Evolutionary conservation across 257 asterid species (phyloP).

Genomic region (Perilla frutescens): DNA sequence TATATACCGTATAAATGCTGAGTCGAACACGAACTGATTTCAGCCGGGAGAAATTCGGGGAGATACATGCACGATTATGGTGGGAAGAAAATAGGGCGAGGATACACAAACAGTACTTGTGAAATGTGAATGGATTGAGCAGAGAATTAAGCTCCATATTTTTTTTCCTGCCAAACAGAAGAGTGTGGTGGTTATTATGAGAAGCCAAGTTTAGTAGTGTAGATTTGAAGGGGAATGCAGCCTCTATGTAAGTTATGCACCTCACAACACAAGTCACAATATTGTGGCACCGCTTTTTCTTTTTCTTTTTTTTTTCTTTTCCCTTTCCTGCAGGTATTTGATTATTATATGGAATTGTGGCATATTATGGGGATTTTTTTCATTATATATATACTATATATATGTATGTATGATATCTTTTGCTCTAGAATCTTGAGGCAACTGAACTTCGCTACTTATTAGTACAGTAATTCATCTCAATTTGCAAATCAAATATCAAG

Average conservation of each 20-base stretch:
- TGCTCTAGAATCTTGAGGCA: slow-evolving; percentile 16
- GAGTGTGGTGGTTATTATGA: slow-evolving; percentile 3
- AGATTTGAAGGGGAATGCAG: slow-evolving; percentile 6
- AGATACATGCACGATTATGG: slow-evolving; percentile 85
- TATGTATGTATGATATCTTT: neutral
- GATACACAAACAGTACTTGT: slow-evolving; percentile 80
- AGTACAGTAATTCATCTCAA: neutral
- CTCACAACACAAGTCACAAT: slow-evolving; percentile 31
- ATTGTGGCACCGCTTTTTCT: slow-evolving; percentile 29
- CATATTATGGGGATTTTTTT: slow-evolving; percentile 36
- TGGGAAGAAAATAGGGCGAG: slow-evolving; percentile 94
- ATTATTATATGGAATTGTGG: slow-evolving; percentile 36
- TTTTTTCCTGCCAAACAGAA: neutral
- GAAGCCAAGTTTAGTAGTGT: slow-evolving; percentile 17
- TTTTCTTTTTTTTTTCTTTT: neutral
- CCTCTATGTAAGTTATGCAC: slow-evolving; percentile 29
- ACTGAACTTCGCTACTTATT: neutral
- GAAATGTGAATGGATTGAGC: slow-evolving; percentile 14
- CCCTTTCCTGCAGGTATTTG: neutral
- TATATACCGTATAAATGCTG: neutral
- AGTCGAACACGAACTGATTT: slow-evolving; percentile 14
- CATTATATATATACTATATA: neutral
- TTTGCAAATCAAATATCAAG: neutral
- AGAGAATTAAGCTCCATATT: too few species aligned
- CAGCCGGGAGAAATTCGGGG: slow-evolving; percentile 93